Conservation (phyloP, 352 stramenopile species). For the Phytophthora niederhauseri region DNA sequence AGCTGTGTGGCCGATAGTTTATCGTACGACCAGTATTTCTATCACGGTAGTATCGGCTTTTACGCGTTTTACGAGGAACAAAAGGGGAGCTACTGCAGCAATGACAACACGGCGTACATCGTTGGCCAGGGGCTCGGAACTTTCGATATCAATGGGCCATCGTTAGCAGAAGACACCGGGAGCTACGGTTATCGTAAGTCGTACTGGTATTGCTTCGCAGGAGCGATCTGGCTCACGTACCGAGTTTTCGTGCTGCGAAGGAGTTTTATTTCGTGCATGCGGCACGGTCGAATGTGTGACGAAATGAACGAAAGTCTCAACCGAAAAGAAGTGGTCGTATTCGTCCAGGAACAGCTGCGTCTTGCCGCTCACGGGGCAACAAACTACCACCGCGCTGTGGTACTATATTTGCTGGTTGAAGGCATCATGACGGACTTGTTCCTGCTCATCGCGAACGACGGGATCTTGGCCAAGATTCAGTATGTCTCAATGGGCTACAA, state of each 20-base stretch:
- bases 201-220: constrained; percentile 13
- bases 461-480: constrained; percentile 12
- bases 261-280: constrained; percentile 5
- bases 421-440: constrained; percentile 34
- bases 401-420: constrained; percentile 25
- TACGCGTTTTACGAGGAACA: constrained; percentile 15
- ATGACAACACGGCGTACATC: constrained; percentile 18
- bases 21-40: constrained; percentile 5
- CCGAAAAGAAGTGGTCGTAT: constrained; percentile 15
- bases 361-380: constrained; percentile 10
- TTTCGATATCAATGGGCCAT: constrained; percentile 16
- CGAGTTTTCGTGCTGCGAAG: constrained; percentile 3
- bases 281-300: constrained; percentile 12
- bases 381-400: constrained; percentile 13
- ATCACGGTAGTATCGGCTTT: constrained; percentile 9
- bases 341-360: constrained; percentile 22
- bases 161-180: constrained; percentile 10
- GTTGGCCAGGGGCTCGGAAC: constrained; percentile 16
- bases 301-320: constrained; percentile 9
- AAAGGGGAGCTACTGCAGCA: constrained; percentile 11
- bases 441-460: constrained; percentile 24
- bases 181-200: constrained; percentile 10
- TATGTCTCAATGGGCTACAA: constrained; percentile 27
- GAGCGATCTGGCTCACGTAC: constrained; percentile 20
- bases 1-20: constrained; percentile 5